Evolutionary conservation across 139 green algal genomes (phyloP), one percentile per base, ranked within the genome.

Genomic region (Closterium sp.): DNA sequence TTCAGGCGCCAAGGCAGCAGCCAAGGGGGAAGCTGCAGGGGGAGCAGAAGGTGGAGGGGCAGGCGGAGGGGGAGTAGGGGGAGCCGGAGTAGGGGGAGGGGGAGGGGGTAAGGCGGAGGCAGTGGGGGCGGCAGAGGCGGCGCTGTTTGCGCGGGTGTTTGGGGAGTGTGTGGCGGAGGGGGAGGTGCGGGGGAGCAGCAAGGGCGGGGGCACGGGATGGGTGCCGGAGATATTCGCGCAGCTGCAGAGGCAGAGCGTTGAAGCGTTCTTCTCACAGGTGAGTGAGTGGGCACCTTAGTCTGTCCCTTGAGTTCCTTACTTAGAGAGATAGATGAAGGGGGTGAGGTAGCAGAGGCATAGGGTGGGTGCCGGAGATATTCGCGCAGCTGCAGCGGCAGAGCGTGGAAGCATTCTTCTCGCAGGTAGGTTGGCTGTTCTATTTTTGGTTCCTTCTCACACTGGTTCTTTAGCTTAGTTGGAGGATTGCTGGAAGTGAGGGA

Each of bases 281-380:
- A 42, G 42, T 89, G 70, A 9, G 19, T n/a, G n/a, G n/a, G n/a
- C n/a, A n/a, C n/a, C n/a, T n/a, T n/a, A n/a, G n/a, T n/a, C n/a
- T n/a, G n/a, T n/a, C n/a, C n/a, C n/a, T n/a, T n/a, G n/a, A n/a
- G n/a, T n/a, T n/a, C n/a, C n/a, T n/a, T n/a, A n/a, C n/a, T n/a
- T n/a, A n/a, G n/a, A n/a, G n/a, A n/a, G n/a, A n/a, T n/a, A n/a
- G 50, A 89, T 7, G 50, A 17, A 24, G 11, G 4, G 50, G 50
- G 50, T 5, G 17, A 3, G 30, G 96, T 90, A 19, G 97, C 96
- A 13, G 96, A 4, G 9, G 92, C 30, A 89, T 89, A n/a, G 94
- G 88, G 86, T 99, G 97, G 96, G 92, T 96, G 24, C 97, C 97
- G 5, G 95, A 92, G 28, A 34, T 96, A 6, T 96, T 97, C 92